phyloP scores from a whole-genome alignment of 768 basidiomycete genomes.

The Stropharia rugosoannulata region DNA sequence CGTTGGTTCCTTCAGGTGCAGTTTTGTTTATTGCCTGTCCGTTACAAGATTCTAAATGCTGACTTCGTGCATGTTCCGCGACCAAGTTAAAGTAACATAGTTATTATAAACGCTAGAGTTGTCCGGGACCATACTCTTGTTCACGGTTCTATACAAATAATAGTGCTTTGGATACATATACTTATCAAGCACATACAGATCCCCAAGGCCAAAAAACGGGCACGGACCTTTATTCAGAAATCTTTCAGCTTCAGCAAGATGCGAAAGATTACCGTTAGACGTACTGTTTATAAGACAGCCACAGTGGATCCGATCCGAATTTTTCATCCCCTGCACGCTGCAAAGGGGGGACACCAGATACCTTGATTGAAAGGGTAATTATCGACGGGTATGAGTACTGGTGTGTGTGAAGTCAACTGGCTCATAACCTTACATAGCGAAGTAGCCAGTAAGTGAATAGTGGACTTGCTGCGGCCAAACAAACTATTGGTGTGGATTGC shows the following conservation, averaged over 20 bases:
- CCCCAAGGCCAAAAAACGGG: slow-evolving; percentile 51
- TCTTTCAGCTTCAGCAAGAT: not conserved
- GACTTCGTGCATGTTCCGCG: not conserved
- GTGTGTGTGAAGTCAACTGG: not conserved
- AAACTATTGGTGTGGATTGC: slow-evolving; percentile 44
- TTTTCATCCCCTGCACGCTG: slow-evolving; percentile 58
- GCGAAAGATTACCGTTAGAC: slow-evolving; percentile 6
- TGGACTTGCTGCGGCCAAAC: slow-evolving; percentile 55
- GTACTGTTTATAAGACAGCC: slow-evolving; percentile 59
- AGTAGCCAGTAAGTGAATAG: slow-evolving; percentile 63
- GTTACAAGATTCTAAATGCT: not conserved
- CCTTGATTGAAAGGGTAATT: slow-evolving; percentile 27
- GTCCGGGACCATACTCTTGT: not conserved
- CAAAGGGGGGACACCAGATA: slow-evolving; percentile 71
- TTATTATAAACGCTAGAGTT: too few relatives aligned
- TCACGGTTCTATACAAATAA: not conserved
- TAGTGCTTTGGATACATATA: too few relatives aligned
- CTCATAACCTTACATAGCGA: slow-evolving; percentile 39
- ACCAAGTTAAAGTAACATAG: too few relatives aligned
- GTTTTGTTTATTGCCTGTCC: not conserved
- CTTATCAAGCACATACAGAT: slow-evolving; percentile 3
- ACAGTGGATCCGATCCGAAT: slow-evolving; percentile 52
- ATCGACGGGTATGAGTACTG: not conserved
- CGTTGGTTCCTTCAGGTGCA: too few relatives aligned
- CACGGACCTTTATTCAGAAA: slow-evolving; percentile 29